A percentile compares a stretch with the other conserved stretches of the same genome.
These are phyloP conservation scores for Kalmanozyma brasiliensis DNA, from an alignment of 1,284 basidiomycete genomes.

Conservation along the genomic window DNA sequence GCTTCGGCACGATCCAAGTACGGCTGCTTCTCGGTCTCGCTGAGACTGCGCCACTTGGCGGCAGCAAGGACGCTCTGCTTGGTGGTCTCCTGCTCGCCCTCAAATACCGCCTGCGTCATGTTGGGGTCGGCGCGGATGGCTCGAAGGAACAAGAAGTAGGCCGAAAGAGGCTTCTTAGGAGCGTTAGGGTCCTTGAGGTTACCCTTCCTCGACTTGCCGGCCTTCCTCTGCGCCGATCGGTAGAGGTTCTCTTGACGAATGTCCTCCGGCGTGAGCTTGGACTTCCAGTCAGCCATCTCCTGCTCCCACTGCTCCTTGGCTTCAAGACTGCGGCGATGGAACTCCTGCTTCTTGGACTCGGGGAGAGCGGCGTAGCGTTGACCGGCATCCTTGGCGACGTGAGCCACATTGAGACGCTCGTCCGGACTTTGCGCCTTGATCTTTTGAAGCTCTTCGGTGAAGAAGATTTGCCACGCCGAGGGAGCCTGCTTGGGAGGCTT, in stretches of 20 bases:
- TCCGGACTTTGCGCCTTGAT: conserved; percentile 72
- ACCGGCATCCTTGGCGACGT: conserved; percentile 93
- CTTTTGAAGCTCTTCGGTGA: conserved; percentile 92
- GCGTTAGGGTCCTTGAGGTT: conserved; percentile 97
- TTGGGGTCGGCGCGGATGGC: conserved; percentile 61
- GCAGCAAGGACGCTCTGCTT: conserved; percentile 94
- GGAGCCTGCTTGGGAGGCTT: conserved; percentile 91
- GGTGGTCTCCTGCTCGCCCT: conserved; percentile 91
- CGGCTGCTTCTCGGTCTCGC: conserved; percentile 80
- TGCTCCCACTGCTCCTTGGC: conserved; percentile 83
- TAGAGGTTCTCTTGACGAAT: conserved; percentile 92
- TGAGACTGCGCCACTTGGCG: conserved; percentile 88
- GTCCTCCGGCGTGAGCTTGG: conserved; percentile 89
- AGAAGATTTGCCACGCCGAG: conserved; percentile 96
- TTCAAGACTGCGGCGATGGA: conserved; percentile 74
- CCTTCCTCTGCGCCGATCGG: conserved; percentile 89
- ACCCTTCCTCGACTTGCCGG: conserved; percentile 89
- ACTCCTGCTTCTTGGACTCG: conserved; percentile 77
- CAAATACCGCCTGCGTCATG: conserved; percentile 77
- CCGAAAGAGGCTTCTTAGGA: conserved; percentile 92
- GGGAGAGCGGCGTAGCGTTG: conserved; percentile 85
- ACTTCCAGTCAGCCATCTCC: conserved; percentile 85
- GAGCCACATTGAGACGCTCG: conserved; percentile 88
- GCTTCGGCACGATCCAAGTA: conserved; percentile 60
- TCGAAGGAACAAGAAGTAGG: conserved; percentile 94